These are phyloP conservation scores for Aspergillus spinulosporus DNA, from an alignment of 2,329 filamentous ascomycete species.

Conservation along the genomic window DNA sequence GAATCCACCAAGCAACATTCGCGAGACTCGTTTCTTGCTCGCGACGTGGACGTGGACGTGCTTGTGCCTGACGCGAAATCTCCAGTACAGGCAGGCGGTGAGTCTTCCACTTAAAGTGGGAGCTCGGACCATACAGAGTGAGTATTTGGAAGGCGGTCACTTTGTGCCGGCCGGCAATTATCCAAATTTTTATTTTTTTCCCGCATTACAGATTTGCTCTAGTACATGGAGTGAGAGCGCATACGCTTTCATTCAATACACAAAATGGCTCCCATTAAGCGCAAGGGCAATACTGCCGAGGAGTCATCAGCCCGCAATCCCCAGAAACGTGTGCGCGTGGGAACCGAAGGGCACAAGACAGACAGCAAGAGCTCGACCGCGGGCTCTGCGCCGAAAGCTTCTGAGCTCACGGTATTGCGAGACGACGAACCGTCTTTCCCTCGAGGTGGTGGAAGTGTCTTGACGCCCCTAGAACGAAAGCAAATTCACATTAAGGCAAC, in stretches of 20 bases:
- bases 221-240: conserved; percentile 21
- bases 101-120: conserved; percentile 7
- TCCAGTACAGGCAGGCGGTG: conserved; percentile 23
- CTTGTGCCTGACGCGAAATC: conserved; percentile 29
- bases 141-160: conserved; percentile 23
- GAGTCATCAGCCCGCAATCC: conserved; percentile 37
- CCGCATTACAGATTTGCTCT: conserved; percentile 16
- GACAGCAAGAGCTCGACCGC: conserved; percentile 31
- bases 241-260: conserved; percentile 26
- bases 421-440: conserved; percentile 91
- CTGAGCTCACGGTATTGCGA: conserved; percentile 49
- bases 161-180: conserved; percentile 12
- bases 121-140: neutral
- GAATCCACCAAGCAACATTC: conserved; percentile 16
- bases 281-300: conserved; percentile 45
- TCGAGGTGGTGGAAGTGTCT: conserved; percentile 82
- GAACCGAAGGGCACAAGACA: conserved; percentile 36
- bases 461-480: conserved; percentile 93
- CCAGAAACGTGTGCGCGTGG: conserved; percentile 45
- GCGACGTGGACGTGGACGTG: conserved; percentile 18
- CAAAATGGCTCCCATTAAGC: conserved; percentile 48
- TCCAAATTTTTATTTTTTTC: conserved; percentile 28
- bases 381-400: conserved; percentile 30
- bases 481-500: conserved; percentile 94
- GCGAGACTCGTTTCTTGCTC: conserved; percentile 5